These are phyloP conservation scores for Triticum turgidum DNA, from an alignment of 176 grass and related monocot species.

Conservation along the genomic window DNA sequence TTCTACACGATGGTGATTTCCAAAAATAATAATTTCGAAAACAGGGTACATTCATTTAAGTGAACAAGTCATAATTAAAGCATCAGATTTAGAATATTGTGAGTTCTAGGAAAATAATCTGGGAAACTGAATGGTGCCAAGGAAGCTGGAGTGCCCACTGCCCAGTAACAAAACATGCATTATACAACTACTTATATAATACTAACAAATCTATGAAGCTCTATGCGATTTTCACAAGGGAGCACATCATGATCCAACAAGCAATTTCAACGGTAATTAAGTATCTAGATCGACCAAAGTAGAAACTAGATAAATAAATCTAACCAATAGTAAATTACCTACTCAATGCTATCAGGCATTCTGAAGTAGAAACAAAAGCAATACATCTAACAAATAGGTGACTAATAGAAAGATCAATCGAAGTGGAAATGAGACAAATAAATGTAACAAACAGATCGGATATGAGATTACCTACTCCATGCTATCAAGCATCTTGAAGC, in stretches of 20 bases:
- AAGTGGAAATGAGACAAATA: too few species aligned
- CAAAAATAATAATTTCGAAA: too few species aligned
- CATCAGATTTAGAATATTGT: background rate
- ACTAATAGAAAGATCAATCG: too few species aligned
- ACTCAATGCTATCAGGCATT: background rate
- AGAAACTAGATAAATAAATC: background rate
- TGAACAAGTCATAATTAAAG: background rate
- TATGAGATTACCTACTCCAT: conserved; percentile 9
- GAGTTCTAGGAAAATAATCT: background rate
- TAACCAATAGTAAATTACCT: conserved; percentile 7
- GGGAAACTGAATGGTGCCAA: background rate
- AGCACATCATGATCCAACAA: too few species aligned
- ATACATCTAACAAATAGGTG: background rate
- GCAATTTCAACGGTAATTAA: background rate
- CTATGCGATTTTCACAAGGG: background rate
- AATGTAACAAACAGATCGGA: too few species aligned
- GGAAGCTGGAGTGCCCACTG: background rate
- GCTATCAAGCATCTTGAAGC: conserved; percentile 13
- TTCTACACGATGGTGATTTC: too few species aligned
- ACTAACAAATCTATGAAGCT: background rate
- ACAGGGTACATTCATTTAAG: too few species aligned
- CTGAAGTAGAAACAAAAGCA: background rate
- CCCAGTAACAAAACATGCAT: background rate
- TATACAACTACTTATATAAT: background rate
- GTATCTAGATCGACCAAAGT: background rate